phyloP scores from a whole-genome alignment of 208 protist genomes.

The Trypanosoma boissoni region DNA sequence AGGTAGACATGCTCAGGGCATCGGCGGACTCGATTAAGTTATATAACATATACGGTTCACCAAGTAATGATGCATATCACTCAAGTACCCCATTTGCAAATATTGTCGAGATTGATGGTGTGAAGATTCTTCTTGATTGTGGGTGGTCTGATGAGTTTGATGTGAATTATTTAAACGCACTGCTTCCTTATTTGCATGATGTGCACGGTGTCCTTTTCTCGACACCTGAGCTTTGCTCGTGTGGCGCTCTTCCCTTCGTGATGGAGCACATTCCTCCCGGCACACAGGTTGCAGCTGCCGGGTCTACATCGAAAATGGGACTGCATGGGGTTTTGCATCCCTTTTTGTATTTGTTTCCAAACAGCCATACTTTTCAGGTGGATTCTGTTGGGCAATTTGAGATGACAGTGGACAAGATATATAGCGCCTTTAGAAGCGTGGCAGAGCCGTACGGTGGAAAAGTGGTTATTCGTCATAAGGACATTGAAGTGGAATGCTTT shows the following conservation, averaged over 20 bases:
- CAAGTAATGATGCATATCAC: slow-evolving; percentile 26
- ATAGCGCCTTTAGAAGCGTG: slow-evolving; percentile 79
- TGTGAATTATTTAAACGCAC: slow-evolving; percentile 39
- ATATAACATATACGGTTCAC: slow-evolving; percentile 35
- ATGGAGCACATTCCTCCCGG: slow-evolving; percentile 61
- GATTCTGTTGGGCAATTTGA: slow-evolving; percentile 37
- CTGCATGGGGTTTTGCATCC: slow-evolving; percentile 73
- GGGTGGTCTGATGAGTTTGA: slow-evolving; percentile 78
- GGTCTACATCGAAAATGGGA: slow-evolving; percentile 73
- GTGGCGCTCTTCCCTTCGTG: slow-evolving; percentile 84
- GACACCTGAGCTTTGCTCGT: slow-evolving; percentile 66
- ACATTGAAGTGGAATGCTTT: slow-evolving; percentile 61
- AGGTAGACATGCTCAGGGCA: slow-evolving; percentile 38
- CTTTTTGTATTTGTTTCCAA: slow-evolving; percentile 80
- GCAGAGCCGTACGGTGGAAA: slow-evolving; percentile 77
- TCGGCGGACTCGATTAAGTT: slow-evolving; percentile 46
- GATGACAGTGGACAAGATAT: slow-evolving; percentile 79
- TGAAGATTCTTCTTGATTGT: slow-evolving; percentile 83
- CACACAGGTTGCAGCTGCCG: slow-evolving; percentile 57
- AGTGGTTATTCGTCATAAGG: slow-evolving; percentile 50
- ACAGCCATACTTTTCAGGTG: slow-evolving; percentile 47
- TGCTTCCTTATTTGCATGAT: slow-evolving; percentile 43
- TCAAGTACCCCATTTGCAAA: slow-evolving; percentile 51
- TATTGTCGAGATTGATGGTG: slow-evolving; percentile 81
- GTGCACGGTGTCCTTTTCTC: slow-evolving; percentile 82